Evolutionary conservation across 495 filamentous ascomycete species (phyloP), one percentile per base, ranked within the genome.

Genomic region (Penicillium pulvis): DNA sequence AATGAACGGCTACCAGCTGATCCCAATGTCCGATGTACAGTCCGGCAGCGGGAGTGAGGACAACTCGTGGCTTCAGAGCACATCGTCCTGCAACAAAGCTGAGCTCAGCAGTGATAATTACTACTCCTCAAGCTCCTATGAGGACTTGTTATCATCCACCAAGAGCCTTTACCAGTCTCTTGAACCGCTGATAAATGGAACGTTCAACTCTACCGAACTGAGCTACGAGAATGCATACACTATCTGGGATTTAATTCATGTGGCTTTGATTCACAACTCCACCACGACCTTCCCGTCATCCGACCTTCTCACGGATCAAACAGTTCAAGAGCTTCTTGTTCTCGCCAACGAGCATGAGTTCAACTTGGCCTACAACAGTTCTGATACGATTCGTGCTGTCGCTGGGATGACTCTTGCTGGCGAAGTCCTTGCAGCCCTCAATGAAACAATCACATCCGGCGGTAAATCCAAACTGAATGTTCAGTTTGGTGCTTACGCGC

Each of bases 141-240:
- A 69, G 26, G 56, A 64, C 6, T 67, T 78, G 14, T 60, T 82
- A 0, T 61, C 68, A 23, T 68, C 71, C 59, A 90, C 87, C 46
- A 54, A 67, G 52, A 68, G 63, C 41, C 84, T 90, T 67, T 90
- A 91, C 76, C 59, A 78, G 63, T 69, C 63, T 52, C 60, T 91
- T 35, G 64, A 79, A 39, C 85, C 87, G 10, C 67, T 85, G 23
- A 72, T 88, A 70, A 82, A 86, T 66, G 57, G 63, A 42, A 81
- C 80, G 9, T 84, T 85, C 63, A 67, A 59, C 33, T 58, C 69
- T 19, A 71, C 56, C 36, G 60, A 81, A 48, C 71, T 81, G 33
- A 87, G 42, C 61, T 90, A 79, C 75, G 83, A 85, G 67, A 89
- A 90, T 69, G 87, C 83, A 33, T 91, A 88, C 69, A 70, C 74